phyloP scores from a whole-genome alignment of 306 rosid species.

The Quercus berberidifolia region DNA sequence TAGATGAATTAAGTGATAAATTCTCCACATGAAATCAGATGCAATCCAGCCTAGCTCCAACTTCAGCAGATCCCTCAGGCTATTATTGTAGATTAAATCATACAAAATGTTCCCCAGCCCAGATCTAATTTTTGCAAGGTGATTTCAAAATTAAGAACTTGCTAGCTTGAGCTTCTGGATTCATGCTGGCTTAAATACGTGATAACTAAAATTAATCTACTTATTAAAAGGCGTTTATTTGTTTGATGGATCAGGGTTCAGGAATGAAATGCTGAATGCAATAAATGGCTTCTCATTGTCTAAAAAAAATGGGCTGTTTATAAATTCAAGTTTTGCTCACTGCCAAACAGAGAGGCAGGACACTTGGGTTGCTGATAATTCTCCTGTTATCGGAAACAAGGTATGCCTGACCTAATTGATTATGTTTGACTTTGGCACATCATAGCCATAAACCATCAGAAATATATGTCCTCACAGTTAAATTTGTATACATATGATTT shows the following conservation, averaged over 20 bases:
- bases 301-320: slow-evolving; percentile 62
- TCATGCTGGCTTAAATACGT: background rate
- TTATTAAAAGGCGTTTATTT: background rate
- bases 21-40: slow-evolving; percentile 48
- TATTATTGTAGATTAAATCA: slow-evolving; percentile 79
- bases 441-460: background rate
- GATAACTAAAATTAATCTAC: background rate
- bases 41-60: slow-evolving; percentile 87
- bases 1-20: background rate
- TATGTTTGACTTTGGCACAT: background rate
- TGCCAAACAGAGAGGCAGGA: slow-evolving; percentile 95
- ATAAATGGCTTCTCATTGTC: slow-evolving; percentile 54
- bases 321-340: slow-evolving; percentile 89
- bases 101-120: slow-evolving; percentile 60
- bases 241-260: slow-evolving; percentile 53
- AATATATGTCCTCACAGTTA: background rate
- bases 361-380: slow-evolving; percentile 84
- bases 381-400: slow-evolving; percentile 71
- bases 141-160: background rate
- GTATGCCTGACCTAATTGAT: slow-evolving; percentile 27
- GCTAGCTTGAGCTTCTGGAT: background rate
- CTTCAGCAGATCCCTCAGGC: slow-evolving; percentile 87
- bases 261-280: slow-evolving; percentile 71
- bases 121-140: slow-evolving; percentile 84
- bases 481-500: background rate